Percentiles rank a stretch among this genome's conserved stretches.
These are phyloP conservation scores for Melanogaster broomeanus DNA, from an alignment of 768 basidiomycete species.

Conservation along the genomic window DNA sequence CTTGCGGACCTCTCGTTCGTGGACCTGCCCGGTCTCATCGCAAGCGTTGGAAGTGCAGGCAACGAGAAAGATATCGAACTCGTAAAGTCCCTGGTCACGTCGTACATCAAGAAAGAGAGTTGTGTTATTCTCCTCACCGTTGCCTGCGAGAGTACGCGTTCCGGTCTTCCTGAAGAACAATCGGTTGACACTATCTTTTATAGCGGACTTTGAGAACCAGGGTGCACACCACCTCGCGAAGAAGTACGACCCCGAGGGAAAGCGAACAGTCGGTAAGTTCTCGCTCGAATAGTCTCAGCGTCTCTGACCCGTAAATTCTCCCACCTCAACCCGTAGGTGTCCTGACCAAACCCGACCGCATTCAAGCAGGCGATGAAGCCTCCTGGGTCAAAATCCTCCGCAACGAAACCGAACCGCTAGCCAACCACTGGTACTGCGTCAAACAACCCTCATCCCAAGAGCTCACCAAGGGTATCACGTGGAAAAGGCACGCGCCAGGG, in stretches of 20 bases:
- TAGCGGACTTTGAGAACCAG: slow-evolving; percentile 84
- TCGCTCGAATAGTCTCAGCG: slow-evolving; percentile 51
- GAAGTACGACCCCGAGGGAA: slow-evolving; percentile 57
- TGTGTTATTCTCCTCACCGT: slow-evolving; percentile 66
- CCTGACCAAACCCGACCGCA: slow-evolving; percentile 74
- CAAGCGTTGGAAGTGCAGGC: slow-evolving; percentile 46
- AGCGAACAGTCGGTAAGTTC: slow-evolving; percentile 65
- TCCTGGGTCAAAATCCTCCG: slow-evolving; percentile 58
- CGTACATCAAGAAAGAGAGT: slow-evolving; percentile 58
- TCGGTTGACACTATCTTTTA: slow-evolving; percentile 37
- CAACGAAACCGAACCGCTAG: slow-evolving; percentile 43
- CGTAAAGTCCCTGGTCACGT: slow-evolving; percentile 52
- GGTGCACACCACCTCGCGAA: slow-evolving; percentile 70
- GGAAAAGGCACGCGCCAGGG: slow-evolving; percentile 59
- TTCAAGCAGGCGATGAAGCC: slow-evolving; percentile 20
- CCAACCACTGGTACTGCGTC: slow-evolving; percentile 40
- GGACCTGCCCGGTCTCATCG: slow-evolving; percentile 62
- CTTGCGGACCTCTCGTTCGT: slow-evolving; percentile 61
- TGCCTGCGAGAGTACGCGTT: not conserved
- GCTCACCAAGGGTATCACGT: slow-evolving; percentile 37
- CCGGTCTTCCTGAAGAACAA: not conserved
- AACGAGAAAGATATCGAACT: slow-evolving; percentile 55
- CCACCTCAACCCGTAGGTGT: slow-evolving; percentile 48
- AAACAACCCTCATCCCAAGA: slow-evolving; percentile 39
- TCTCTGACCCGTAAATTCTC: slow-evolving; percentile 17